Percentiles rank a stretch among this genome's conserved stretches.
Evolutionary conservation across 164 flowering plant genomes (phyloP).

Genomic region (Cinnamomum micranthum): DNA sequence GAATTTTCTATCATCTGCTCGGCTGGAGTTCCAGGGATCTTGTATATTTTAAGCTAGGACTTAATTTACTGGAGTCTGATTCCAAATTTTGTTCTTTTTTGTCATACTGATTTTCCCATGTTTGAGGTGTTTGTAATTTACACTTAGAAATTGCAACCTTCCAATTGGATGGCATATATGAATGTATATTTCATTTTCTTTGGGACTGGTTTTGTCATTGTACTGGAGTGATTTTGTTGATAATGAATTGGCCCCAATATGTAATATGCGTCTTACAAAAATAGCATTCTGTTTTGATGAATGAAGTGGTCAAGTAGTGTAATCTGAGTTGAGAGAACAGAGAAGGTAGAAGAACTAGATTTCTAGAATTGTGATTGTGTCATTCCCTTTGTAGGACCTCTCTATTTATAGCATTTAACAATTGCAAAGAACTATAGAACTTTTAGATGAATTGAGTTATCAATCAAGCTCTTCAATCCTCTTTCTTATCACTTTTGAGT

Average conservation of each 20-base stretch:
- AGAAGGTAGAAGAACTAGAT: no score
- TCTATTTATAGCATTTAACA: no score
- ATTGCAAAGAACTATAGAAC: no score
- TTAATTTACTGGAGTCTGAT: not conserved
- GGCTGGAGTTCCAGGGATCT: not conserved
- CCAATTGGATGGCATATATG: not conserved
- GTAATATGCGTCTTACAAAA: not conserved
- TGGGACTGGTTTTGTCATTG: not conserved
- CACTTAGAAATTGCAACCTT: not conserved
- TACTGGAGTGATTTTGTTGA: not conserved
- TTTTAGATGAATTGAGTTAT: no score
- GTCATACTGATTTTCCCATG: not conserved
- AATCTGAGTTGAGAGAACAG: no score
- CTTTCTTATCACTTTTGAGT: no score
- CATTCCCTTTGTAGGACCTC: no score
- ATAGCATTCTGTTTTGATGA: no score
- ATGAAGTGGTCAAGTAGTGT: no score
- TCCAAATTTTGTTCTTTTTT: not conserved
- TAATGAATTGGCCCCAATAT: not conserved
- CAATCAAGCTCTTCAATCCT: no score
- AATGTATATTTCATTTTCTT: not conserved
- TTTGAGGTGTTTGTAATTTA: not conserved
- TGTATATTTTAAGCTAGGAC: not conserved
- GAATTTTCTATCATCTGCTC: not conserved
- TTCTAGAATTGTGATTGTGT: no score